phyloP scores from a whole-genome alignment of 169 alveolate genomes.

The Plasmodium sp. region DNA sequence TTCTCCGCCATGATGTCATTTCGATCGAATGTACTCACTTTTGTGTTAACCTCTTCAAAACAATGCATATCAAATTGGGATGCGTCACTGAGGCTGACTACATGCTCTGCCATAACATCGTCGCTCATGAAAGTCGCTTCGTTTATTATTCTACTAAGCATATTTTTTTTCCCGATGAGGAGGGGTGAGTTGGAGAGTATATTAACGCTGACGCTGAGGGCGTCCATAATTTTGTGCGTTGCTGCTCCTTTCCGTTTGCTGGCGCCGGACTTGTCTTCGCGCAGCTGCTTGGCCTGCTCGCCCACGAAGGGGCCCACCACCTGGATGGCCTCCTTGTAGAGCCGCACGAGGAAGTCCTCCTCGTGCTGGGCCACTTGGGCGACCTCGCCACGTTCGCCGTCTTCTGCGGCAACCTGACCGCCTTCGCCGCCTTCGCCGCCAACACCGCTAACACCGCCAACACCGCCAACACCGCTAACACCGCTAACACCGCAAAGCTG shows the following conservation, averaged over 20 bases:
- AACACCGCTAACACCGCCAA: no score
- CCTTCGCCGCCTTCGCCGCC: not conserved
- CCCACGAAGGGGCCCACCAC: conserved; percentile 6
- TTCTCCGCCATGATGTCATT: not conserved
- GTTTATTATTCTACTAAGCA: conserved; percentile 10
- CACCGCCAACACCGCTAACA: not conserved
- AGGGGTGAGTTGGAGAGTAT: conserved; percentile 12
- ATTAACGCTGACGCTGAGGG: conserved; percentile 2
- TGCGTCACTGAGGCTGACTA: not conserved
- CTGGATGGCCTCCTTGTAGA: conserved; percentile 25
- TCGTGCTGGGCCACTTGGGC: not conserved
- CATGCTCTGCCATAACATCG: conserved; percentile 13
- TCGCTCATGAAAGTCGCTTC: conserved; percentile 29
- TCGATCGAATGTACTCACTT: conserved; percentile 17
- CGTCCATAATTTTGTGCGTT: conserved; percentile 37
- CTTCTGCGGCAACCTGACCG: not conserved
- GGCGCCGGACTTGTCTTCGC: not conserved
- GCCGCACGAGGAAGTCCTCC: not conserved
- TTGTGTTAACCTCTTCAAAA: conserved; percentile 13
- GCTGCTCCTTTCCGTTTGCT: not conserved
- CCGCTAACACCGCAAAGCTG: not conserved
- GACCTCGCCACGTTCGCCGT: not conserved
- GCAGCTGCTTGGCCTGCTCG: not conserved
- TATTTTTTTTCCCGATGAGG: conserved; percentile 38
- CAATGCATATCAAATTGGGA: conserved; percentile 15